phyloP scores from a whole-genome alignment of 2,329 filamentous ascomycete genomes.

The Ophiostoma sp. region DNA sequence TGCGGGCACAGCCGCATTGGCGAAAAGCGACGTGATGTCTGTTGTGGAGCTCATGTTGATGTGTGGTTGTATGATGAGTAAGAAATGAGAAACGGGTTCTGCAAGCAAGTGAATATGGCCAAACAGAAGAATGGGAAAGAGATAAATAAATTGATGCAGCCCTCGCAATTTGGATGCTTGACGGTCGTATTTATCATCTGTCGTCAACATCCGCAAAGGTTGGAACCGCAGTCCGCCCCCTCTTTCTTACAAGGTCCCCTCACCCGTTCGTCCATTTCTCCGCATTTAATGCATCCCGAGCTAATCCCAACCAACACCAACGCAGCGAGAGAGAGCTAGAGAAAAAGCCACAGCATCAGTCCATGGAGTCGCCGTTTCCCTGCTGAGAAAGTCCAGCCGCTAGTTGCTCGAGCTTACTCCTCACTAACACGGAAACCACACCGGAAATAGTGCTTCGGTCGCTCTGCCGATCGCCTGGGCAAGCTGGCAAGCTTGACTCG shows the following conservation, averaged over 20 bases:
- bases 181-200: constrained; percentile 6
- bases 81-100: too few species aligned
- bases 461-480: background rate
- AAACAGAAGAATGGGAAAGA: background rate
- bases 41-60: constrained; percentile 4
- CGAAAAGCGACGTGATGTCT: constrained; percentile 18
- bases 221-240: background rate
- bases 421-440: background rate
- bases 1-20: constrained; percentile 22
- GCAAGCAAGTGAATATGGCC: background rate
- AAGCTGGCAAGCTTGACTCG: background rate
- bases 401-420: background rate
- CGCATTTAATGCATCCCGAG: background rate
- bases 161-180: background rate
- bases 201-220: background rate
- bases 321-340: background rate
- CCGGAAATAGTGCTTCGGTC: background rate
- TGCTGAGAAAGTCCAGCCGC: background rate
- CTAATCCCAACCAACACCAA: background rate
- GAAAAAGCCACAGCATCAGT: background rate
- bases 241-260: background rate
- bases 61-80: background rate
- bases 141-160: background rate
- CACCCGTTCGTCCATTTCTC: constrained; percentile 12
- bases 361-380: background rate